A percentile compares a stretch with the other conserved stretches of the same genome.
Evolutionary conservation across 2,329 filamentous ascomycete species (phyloP).

Genomic region (Sclerotinia glacialis): DNA sequence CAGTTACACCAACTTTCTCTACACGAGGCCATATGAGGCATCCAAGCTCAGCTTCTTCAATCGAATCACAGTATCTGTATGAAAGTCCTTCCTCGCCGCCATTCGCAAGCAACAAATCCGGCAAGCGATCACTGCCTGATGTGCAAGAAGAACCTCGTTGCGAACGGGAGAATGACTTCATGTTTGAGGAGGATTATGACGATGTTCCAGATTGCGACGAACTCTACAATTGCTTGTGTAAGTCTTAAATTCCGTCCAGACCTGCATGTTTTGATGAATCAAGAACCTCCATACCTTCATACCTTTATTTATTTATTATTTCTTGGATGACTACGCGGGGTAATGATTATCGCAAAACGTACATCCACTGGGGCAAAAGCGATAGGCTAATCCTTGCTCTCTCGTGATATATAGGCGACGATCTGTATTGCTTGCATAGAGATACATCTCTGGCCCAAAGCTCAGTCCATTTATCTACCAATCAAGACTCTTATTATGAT

Average conservation of each 20-base stretch:
- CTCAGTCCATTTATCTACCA: conserved; percentile 42
- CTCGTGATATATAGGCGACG: conserved; percentile 54
- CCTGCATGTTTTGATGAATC: not conserved
- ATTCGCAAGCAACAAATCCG: conserved; percentile 49
- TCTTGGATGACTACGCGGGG: conserved; percentile 19
- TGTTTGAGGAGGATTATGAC: conserved; percentile 43
- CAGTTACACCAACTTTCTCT: conserved; percentile 67
- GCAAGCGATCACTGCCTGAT: conserved; percentile 70
- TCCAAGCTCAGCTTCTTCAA: conserved; percentile 75
- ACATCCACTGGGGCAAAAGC: conserved; percentile 7
- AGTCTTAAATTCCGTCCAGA: conserved; percentile 41
- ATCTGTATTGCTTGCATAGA: conserved; percentile 56
- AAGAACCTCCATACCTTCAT: conserved; percentile 23
- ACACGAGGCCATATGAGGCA: conserved; percentile 59
- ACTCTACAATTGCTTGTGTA: conserved; percentile 72
- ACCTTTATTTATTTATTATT: not conserved
- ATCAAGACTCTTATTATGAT: conserved; percentile 60
- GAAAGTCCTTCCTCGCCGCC: conserved; percentile 59
- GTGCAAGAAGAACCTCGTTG: conserved; percentile 75
- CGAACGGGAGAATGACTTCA: conserved; percentile 60
- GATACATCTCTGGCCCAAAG: conserved; percentile 40
- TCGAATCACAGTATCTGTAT: conserved; percentile 55
- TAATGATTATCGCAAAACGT: conserved; percentile 14
- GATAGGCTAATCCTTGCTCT: conserved; percentile 27
- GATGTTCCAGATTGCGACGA: conserved; percentile 41